Evolutionary conservation across 1,284 basidiomycete genomes (phyloP).

Genomic region (Apiotrichum mycotoxinovorans): DNA sequence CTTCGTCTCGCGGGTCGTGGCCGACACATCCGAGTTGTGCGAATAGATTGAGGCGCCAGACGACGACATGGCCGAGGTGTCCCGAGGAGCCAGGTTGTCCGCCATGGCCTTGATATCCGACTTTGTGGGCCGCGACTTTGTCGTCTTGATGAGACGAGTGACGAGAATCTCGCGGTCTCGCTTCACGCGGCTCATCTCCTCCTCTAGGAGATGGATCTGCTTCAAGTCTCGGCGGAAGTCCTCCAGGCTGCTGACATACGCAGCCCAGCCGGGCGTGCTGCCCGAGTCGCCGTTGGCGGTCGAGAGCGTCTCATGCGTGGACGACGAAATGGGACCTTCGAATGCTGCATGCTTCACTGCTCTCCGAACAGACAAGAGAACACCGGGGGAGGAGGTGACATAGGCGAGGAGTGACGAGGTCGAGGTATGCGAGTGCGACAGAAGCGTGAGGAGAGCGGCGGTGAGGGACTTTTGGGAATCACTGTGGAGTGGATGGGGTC

Average conservation of each 20-base stretch:
- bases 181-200: slow-evolving; percentile 48
- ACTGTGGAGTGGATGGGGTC: slow-evolving; percentile 26
- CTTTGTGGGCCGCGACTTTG: slow-evolving; percentile 46
- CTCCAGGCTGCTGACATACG: slow-evolving; percentile 44
- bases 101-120: slow-evolving; percentile 44
- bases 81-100: slow-evolving; percentile 9
- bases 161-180: slow-evolving; percentile 50
- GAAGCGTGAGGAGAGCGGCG: slow-evolving; percentile 45
- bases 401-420: slow-evolving; percentile 50
- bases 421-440: slow-evolving; percentile 50
- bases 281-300: slow-evolving; percentile 18
- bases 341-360: slow-evolving; percentile 49
- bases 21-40: slow-evolving; percentile 30
- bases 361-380: slow-evolving; percentile 42
- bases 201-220: slow-evolving; percentile 49
- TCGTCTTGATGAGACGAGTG: slow-evolving; percentile 48
- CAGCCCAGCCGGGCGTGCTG: slow-evolving; percentile 43
- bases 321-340: slow-evolving; percentile 44
- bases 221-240: slow-evolving; percentile 49
- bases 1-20: slow-evolving; percentile 40
- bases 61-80: slow-evolving; percentile 24
- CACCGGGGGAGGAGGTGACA: slow-evolving; percentile 49
- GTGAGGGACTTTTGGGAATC: slow-evolving; percentile 48
- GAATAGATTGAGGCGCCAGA: slow-evolving; percentile 32
- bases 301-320: background rate